Conservation (phyloP, 768 basidiomycete species). For the Ephemerocybe angulata region DNA sequence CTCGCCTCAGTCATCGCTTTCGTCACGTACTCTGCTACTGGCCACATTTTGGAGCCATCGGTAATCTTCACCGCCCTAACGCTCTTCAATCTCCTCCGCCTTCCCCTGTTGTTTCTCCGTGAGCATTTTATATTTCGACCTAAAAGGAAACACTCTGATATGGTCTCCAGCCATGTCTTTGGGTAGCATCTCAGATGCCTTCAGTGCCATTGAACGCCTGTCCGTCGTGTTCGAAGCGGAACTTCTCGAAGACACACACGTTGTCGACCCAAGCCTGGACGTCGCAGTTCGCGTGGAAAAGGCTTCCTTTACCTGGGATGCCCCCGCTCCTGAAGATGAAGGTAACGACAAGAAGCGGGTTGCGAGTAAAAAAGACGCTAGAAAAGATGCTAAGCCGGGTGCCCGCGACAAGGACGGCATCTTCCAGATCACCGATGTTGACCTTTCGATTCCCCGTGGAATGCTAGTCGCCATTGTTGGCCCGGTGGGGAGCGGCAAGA, state of each 20-base stretch:
- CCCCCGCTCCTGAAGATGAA: slow-evolving; percentile 52
- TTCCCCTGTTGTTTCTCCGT: slow-evolving; percentile 77
- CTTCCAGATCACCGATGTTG: slow-evolving; percentile 65
- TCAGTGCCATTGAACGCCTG: slow-evolving; percentile 74
- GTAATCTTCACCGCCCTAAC: slow-evolving; percentile 82
- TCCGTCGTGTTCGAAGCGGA: slow-evolving; percentile 84
- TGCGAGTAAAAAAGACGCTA: too few species aligned
- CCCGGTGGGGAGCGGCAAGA: slow-evolving; percentile 70
- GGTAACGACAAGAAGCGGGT: slow-evolving; percentile 17
- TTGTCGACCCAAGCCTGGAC: slow-evolving; percentile 52
- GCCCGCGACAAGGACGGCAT: slow-evolving; percentile 41
- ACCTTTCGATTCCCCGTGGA: slow-evolving; percentile 68
- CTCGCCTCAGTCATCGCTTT: slow-evolving; percentile 77
- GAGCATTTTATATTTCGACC: slow-evolving; percentile 22
- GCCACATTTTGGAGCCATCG: slow-evolving; percentile 64
- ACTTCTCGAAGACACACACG: slow-evolving; percentile 53
- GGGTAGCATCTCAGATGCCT: slow-evolving; percentile 79
- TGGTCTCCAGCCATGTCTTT: slow-evolving; percentile 55
- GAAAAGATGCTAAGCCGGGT: too few species aligned
- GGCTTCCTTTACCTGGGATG: slow-evolving; percentile 87
- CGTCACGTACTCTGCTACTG: slow-evolving; percentile 71
- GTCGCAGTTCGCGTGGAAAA: slow-evolving; percentile 62
- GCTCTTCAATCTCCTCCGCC: slow-evolving; percentile 78
- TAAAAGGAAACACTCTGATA: slow-evolving; percentile 4
- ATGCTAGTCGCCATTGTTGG: slow-evolving; percentile 84